Conservation (phyloP, 441 rosid species). For the Aquilaria agallochum region DNA sequence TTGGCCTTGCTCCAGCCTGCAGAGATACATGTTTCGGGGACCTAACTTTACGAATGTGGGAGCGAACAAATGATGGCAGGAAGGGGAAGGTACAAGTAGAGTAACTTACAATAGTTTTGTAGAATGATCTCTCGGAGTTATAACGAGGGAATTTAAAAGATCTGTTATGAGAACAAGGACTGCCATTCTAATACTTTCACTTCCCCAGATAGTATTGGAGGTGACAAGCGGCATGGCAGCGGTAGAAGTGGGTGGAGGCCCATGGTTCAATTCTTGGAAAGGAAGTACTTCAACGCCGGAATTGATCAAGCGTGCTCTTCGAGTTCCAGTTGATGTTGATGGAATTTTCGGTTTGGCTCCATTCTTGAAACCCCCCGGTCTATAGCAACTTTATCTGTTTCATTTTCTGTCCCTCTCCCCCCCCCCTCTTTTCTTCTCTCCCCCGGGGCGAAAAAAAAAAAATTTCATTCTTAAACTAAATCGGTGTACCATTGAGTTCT, state of each 20-base stretch:
- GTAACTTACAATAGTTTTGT: neutral
- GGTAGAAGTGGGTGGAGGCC: slow-evolving; percentile 94
- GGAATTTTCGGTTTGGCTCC: slow-evolving; percentile 45
- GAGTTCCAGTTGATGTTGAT: slow-evolving; percentile 63
- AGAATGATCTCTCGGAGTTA: neutral
- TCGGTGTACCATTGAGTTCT: no score
- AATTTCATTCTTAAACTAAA: neutral
- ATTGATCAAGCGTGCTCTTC: slow-evolving; percentile 44
- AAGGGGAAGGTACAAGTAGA: slow-evolving; percentile 68
- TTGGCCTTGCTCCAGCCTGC: slow-evolving; percentile 87
- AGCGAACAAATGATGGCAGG: slow-evolving; percentile 59
- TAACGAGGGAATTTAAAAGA: no score
- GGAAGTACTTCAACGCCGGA: slow-evolving; percentile 64
- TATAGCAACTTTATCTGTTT: slow-evolving; percentile 27
- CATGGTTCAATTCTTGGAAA: slow-evolving; percentile 91
- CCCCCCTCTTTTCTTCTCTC: no score
- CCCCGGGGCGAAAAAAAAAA: neutral
- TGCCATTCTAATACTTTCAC: neutral
- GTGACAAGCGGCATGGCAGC: slow-evolving; percentile 84
- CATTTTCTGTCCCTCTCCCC: neutral
- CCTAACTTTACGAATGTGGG: slow-evolving; percentile 82
- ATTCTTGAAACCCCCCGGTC: slow-evolving; percentile 83
- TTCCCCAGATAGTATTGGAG: slow-evolving; percentile 60
- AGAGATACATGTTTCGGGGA: slow-evolving; percentile 77
- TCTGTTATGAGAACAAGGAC: neutral